Base-by-base conservation (phyloP, 139 green algal species). In the Chlorella ohadii region DNA sequence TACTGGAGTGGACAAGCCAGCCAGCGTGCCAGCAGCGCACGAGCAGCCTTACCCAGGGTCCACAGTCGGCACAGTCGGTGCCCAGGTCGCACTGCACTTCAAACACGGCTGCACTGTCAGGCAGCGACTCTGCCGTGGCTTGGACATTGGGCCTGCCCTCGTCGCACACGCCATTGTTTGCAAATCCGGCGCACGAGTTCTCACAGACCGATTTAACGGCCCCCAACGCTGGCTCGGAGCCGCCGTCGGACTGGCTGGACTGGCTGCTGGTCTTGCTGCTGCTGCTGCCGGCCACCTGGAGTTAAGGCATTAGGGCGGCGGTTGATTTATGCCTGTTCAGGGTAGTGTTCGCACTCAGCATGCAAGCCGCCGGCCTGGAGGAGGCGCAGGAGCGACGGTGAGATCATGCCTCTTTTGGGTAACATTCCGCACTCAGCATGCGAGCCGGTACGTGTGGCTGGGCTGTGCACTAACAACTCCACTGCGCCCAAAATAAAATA, bases 61-160 rank as follows among this genome's bases (percentile, higher is more conserved):
- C 93, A 68, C 93, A 96, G 87, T 96, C 93, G 2, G 74, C 51
- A 83, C 93, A 96, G 89, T 96, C 93, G 19, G 92, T 96, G 57
- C 93, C 93, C n/a, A 96, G 84, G 84, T 96, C 93, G 76, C 93
- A 96, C 19, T 86, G 71, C 3, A 94, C 91, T 33, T 76, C 44
- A 27, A 77, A 74, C 27, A 82, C 64, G 28, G 57, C 51, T 6
- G 25, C 4, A 5, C 31, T 47, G 11, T 55, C 51, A 3, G 51
- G 51, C 51, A 23, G 51, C 12, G 51, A 59, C 51, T 59, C 68
- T 51, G 36, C 0, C 38, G 36, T 4, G 36, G 27, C 27, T 25
- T 55, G 20, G 11, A 44, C 41, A 19, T 39, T 71, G 66, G 66
- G 47, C 41, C 81, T 36, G 34, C 81, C 81, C 4, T 85, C 81